phyloP scores from a whole-genome alignment of 176 grass and related monocot species.

The Oryza meridionalis region DNA sequence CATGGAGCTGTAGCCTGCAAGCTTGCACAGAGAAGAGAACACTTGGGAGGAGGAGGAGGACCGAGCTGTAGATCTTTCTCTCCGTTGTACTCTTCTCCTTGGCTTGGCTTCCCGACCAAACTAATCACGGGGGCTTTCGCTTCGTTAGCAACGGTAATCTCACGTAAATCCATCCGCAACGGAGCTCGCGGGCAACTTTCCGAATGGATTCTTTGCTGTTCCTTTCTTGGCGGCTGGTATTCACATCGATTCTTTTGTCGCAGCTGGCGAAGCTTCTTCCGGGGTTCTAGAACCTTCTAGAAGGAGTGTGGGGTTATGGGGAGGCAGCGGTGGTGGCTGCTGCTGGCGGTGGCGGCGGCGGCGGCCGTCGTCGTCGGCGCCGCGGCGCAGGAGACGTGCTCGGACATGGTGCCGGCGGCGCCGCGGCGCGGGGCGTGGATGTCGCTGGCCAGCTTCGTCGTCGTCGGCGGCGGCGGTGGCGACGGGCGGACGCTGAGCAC shows the following conservation, averaged over 20 bases:
- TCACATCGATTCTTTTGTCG: not conserved
- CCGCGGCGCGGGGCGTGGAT: constrained; percentile 59
- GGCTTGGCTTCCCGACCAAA: not conserved
- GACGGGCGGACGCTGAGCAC: constrained; percentile 66
- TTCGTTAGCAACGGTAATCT: constrained; percentile 10
- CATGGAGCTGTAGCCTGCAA: constrained; percentile 7
- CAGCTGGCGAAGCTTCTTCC: not conserved
- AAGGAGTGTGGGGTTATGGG: not conserved
- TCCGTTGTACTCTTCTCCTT: constrained; percentile 11
- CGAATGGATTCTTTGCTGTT: not conserved
- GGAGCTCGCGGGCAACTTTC: constrained; percentile 17
- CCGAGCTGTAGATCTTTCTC: not conserved
- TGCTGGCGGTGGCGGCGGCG: not conserved
- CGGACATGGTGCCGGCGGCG: constrained; percentile 1
- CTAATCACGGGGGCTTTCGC: not conserved
- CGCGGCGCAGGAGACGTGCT: constrained; percentile 47
- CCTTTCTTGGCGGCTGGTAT: not conserved
- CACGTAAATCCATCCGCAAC: constrained; percentile 54
- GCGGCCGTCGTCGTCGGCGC: not conserved
- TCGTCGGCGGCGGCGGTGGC: constrained; percentile 24
- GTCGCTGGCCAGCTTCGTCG: constrained; percentile 61
- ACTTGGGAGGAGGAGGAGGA: no score
- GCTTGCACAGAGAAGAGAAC: not conserved
- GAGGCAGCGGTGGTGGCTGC: not conserved
- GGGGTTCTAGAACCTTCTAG: not conserved